These are phyloP conservation scores for Carex pumila DNA, from an alignment of 176 grass and related monocot genomes.

Conservation along the genomic window DNA sequence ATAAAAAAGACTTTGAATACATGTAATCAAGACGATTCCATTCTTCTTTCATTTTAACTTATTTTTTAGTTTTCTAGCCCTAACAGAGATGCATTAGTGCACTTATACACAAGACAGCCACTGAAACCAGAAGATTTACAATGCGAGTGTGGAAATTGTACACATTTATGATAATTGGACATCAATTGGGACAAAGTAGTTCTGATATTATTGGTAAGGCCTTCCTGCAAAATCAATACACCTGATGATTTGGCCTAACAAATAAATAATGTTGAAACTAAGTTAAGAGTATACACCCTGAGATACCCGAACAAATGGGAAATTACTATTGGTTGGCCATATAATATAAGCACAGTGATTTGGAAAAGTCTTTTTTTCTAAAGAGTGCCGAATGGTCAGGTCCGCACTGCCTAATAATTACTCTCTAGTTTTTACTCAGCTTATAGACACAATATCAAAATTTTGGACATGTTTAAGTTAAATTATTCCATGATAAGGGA, in stretches of 20 bases:
- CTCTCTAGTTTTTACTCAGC: neutral
- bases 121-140: slow-evolving; percentile 14
- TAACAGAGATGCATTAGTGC: neutral
- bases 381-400: neutral
- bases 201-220: neutral
- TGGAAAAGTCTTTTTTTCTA: neutral
- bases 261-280: neutral
- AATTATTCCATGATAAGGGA: neutral
- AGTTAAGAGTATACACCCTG: neutral
- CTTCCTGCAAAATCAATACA: neutral
- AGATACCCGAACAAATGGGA: neutral
- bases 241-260: neutral
- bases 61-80: neutral
- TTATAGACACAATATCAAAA: neutral
- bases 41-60: neutral
- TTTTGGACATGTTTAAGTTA: neutral
- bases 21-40: neutral
- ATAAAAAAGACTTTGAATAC: slow-evolving; percentile 6
- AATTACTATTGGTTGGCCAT: neutral
- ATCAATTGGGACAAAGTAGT: neutral
- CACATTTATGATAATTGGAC: neutral
- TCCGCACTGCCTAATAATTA: neutral
- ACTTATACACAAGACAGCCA: neutral
- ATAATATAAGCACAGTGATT: neutral
- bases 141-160: slow-evolving; percentile 4